These are phyloP conservation scores for Saccharomycopsis vini DNA, from an alignment of 805 yeast species.

Conservation along the genomic window DNA sequence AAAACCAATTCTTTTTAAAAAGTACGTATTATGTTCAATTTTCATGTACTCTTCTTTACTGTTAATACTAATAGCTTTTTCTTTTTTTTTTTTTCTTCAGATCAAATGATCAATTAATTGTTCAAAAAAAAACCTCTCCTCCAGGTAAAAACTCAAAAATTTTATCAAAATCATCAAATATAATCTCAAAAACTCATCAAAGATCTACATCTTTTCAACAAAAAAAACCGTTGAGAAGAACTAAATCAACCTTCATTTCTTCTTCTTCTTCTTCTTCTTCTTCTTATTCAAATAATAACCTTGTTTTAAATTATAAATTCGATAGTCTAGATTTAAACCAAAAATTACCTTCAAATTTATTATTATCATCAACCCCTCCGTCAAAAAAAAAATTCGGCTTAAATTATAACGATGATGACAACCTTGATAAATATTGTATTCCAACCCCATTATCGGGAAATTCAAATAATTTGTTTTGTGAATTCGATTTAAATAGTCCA, in stretches of 20 bases:
- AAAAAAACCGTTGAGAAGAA: slow-evolving; percentile 9
- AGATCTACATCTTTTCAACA: slow-evolving; percentile 12
- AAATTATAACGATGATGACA: slow-evolving; percentile 12
- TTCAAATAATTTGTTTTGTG: slow-evolving; percentile 14
- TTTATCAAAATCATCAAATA: too few relatives aligned
- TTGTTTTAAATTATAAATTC: slow-evolving; percentile 5
- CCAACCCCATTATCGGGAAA: slow-evolving; percentile 20
- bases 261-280: background rate
- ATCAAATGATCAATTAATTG: too few relatives aligned
- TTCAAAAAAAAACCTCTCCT: too few relatives aligned
- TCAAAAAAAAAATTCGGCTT: background rate
- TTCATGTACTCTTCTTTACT: too few relatives aligned
- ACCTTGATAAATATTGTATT: slow-evolving; percentile 15
- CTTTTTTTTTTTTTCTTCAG: too few relatives aligned
- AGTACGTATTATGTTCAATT: too few relatives aligned
- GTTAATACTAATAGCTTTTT: too few relatives aligned
- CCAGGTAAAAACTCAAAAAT: too few relatives aligned
- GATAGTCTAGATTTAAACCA: slow-evolving; percentile 2
- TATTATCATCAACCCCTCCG: slow-evolving; percentile 1
- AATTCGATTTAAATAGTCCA: slow-evolving; percentile 17
- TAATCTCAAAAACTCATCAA: too few relatives aligned
- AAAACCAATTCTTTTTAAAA: too few relatives aligned
- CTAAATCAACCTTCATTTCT: slow-evolving; percentile 7
- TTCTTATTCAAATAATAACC: background rate
- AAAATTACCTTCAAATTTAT: slow-evolving; percentile 6